phyloP scores from a whole-genome alignment of 2,329 filamentous ascomycete species.

The Diaporthe vexans region DNA sequence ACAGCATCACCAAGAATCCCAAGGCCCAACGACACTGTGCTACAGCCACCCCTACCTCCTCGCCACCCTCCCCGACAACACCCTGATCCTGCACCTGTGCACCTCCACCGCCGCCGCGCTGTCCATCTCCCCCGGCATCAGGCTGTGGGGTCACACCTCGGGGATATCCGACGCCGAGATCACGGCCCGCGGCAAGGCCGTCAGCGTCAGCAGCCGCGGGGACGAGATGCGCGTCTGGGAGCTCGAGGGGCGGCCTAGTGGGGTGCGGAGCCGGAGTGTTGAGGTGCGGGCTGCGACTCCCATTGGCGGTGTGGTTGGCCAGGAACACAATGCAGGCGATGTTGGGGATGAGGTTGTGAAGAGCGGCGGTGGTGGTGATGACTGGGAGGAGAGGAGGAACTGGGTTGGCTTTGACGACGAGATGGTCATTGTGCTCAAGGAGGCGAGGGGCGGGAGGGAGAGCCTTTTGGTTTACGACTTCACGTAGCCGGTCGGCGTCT shows the following conservation, averaged over 20 bases:
- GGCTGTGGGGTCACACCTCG: constrained; percentile 93
- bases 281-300: constrained; percentile 58
- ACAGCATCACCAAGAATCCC: too few relatives aligned
- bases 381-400: constrained; percentile 63
- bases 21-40: constrained; percentile 73
- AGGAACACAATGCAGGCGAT: constrained; percentile 2
- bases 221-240: constrained; percentile 90
- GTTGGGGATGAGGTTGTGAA: constrained; percentile 40
- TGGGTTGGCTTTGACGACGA: constrained; percentile 94
- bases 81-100: constrained; percentile 84
- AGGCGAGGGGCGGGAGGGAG: constrained; percentile 76
- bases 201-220: constrained; percentile 87
- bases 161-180: constrained; percentile 89
- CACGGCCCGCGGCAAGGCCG: constrained; percentile 86
- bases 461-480: constrained; percentile 91
- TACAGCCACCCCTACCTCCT: constrained; percentile 89
- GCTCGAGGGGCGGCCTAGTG: constrained; percentile 76
- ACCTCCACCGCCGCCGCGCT: constrained; percentile 78
- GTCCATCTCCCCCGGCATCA: constrained; percentile 78
- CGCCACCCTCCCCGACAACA: constrained; percentile 88
- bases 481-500: constrained; percentile 60
- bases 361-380: constrained; percentile 30
- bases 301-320: background rate
- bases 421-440: constrained; percentile 88
- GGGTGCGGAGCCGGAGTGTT: constrained; percentile 59